phyloP scores from a whole-genome alignment of 371 early-diverging fungal species.

The Syncephalis plumigaleata region DNA sequence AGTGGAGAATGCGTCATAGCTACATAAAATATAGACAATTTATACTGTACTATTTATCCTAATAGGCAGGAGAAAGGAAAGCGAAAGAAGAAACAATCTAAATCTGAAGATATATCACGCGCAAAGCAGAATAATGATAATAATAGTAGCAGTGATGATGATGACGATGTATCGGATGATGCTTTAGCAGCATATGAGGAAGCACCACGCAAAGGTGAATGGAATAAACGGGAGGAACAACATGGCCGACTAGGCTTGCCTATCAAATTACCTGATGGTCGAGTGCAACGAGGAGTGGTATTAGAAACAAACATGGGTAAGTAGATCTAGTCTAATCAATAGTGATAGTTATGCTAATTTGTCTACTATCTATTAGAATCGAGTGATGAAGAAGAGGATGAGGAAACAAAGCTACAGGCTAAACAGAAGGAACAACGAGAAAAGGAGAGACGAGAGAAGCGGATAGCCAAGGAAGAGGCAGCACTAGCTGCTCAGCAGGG shows the following conservation, averaged over 20 bases:
- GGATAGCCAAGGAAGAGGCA: conserved; percentile 8
- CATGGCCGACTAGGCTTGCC: conserved; percentile 32
- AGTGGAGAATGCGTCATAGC: background rate
- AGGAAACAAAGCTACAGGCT: conserved; percentile 7
- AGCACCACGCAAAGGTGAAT: conserved; percentile 28
- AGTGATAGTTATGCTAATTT: too few species aligned
- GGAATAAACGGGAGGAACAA: conserved; percentile 30
- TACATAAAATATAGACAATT: background rate
- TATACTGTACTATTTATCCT: background rate
- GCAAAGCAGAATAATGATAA: conserved; percentile 12
- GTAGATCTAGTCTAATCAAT: conserved; percentile 9
- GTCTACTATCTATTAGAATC: too few species aligned
- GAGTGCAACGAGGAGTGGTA: conserved; percentile 5
- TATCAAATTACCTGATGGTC: conserved; percentile 42
- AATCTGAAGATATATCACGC: conserved; percentile 3
- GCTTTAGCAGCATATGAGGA: conserved; percentile 45
- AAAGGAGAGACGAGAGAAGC: too few species aligned
- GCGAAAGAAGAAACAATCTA: conserved; percentile 7
- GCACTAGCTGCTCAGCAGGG: conserved; percentile 28
- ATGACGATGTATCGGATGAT: conserved; percentile 23
- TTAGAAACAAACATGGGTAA: conserved; percentile 13
- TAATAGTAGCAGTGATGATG: conserved; percentile 4
- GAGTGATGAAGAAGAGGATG: conserved; percentile 10
- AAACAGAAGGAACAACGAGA: too few species aligned
- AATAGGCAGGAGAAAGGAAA: background rate